Conservation (phyloP, 164 flowering plant species). For the Saururus chinensis region DNA sequence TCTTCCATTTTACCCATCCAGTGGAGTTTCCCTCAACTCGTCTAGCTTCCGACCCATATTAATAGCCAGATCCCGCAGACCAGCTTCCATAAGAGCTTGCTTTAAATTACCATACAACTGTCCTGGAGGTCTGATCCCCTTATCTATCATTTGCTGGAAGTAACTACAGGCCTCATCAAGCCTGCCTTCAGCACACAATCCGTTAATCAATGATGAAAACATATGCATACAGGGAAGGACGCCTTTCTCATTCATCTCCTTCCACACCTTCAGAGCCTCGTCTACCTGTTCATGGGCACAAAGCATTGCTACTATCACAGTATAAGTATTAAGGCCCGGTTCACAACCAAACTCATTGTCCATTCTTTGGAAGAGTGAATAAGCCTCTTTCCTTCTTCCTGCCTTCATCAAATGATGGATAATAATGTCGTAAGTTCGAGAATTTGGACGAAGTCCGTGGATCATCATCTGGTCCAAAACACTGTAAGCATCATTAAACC, state of each 20-base stretch:
- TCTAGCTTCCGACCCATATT: conserved; percentile 42
- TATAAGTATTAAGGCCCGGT: conserved; percentile 55
- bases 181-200: conserved; percentile 47
- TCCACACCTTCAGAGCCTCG: conserved; percentile 59
- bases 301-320: conserved; percentile 68
- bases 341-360: conserved; percentile 38
- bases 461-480: conserved; percentile 62
- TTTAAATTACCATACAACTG: conserved; percentile 54
- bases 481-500: conserved; percentile 41
- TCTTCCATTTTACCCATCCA: conserved; percentile 16
- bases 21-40: conserved; percentile 34
- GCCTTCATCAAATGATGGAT: conserved; percentile 59
- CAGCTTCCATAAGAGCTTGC: conserved; percentile 55
- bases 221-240: conserved; percentile 77
- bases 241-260: conserved; percentile 60
- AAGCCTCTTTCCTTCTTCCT: conserved; percentile 42
- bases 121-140: conserved; percentile 74
- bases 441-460: conserved; percentile 49
- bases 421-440: conserved; percentile 71
- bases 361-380: conserved; percentile 46
- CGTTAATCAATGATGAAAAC: conserved; percentile 53
- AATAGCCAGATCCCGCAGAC: conserved; percentile 43
- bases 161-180: conserved; percentile 66
- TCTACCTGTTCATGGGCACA: conserved; percentile 43
- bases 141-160: conserved; percentile 69